A percentile compares a stretch with the other conserved stretches of the same genome.
These are phyloP conservation scores for Apophysomyces elegans DNA, from an alignment of 371 early-diverging fungal genomes.

Conservation along the genomic window DNA sequence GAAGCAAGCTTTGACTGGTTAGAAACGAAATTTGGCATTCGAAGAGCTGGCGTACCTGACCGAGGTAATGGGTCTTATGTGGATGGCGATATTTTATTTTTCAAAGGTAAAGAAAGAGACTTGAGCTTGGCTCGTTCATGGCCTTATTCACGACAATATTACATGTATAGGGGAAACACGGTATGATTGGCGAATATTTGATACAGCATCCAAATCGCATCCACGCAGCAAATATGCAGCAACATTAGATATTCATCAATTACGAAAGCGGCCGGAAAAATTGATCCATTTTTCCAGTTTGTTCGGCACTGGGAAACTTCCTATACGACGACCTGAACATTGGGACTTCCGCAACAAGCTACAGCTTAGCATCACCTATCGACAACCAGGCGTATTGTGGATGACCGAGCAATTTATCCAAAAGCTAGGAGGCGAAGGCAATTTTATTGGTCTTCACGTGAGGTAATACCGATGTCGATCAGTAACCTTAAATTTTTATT, in stretches of 20 bases:
- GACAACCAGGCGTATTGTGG: slow-evolving; percentile 48
- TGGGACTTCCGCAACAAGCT: slow-evolving; percentile 39
- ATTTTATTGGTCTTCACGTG: slow-evolving; percentile 59
- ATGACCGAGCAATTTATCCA: slow-evolving; percentile 51
- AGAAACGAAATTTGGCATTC: slow-evolving; percentile 32
- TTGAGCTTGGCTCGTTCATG: neutral
- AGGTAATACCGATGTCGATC: slow-evolving; percentile 25
- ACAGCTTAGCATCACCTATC: slow-evolving; percentile 45
- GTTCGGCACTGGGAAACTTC: slow-evolving; percentile 54
- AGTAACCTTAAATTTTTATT: slow-evolving; percentile 7
- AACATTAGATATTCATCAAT: slow-evolving; percentile 38
- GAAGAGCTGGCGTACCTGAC: slow-evolving; percentile 22
- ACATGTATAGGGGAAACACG: slow-evolving; percentile 35
- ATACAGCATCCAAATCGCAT: slow-evolving; percentile 39
- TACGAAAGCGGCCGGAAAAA: slow-evolving; percentile 33
- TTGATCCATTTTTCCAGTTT: slow-evolving; percentile 53
- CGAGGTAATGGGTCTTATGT: slow-evolving; percentile 30
- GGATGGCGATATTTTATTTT: slow-evolving; percentile 49
- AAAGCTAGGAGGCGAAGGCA: slow-evolving; percentile 54
- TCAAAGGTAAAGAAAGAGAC: slow-evolving; percentile 34
- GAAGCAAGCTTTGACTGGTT: slow-evolving; percentile 45
- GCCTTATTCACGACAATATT: neutral
- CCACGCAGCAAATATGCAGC: slow-evolving; percentile 50
- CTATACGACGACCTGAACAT: slow-evolving; percentile 45
- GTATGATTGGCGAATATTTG: slow-evolving; percentile 55